Base-by-base conservation (phyloP, 306 rosid genomes). In the Fragaria vesca region DNA sequence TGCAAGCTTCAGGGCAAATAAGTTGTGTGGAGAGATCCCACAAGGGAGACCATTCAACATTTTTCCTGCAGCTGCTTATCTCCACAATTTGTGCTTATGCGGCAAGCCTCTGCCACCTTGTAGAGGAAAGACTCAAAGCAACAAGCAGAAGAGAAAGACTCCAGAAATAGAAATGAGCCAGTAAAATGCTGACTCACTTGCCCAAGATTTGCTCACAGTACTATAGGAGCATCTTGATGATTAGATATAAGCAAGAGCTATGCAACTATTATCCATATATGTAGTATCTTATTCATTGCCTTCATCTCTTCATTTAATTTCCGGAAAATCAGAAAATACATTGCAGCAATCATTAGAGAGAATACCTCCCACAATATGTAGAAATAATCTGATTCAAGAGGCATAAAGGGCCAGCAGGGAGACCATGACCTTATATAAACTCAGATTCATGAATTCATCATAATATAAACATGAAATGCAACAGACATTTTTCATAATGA, bases 101-200 rank as follows among this genome's bases (percentile, higher is more conserved):
- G 99, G 97, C 70, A 91, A 88, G 68, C 99, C 97, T 12, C 79
- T 95, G 88, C 88, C 83, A 26, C 94, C 96, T n/a, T 95, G 99
- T 54, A 91, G 84, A 85, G 79, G 71, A 80, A 65, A 81, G 82
- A 61, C 79, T 72, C 34, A 78, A 66, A 15, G 42, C 16, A 13
- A 63, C 43, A 30, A 63, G n/a, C 42, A 63, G 43, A 63, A 40
- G 21, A 32, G 68, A 32, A 30, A 6, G 68, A 63, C n/a, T 32
- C 68, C 68, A 63, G 79, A 75, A 70, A 70, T 38, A 58, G 75
- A 74, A 15, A 48, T 74, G 78, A 85, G 91, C 84, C 93, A 89
- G 90, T 87, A 71, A 81, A 75, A 66, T 65, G 95, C 95, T 92
- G 96, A 86, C 92, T 81, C 78, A 28, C 20, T 62, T 67, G 46